Base-by-base conservation (phyloP, 495 filamentous ascomycete genomes). In the Staphylotrichum longicolle region DNA sequence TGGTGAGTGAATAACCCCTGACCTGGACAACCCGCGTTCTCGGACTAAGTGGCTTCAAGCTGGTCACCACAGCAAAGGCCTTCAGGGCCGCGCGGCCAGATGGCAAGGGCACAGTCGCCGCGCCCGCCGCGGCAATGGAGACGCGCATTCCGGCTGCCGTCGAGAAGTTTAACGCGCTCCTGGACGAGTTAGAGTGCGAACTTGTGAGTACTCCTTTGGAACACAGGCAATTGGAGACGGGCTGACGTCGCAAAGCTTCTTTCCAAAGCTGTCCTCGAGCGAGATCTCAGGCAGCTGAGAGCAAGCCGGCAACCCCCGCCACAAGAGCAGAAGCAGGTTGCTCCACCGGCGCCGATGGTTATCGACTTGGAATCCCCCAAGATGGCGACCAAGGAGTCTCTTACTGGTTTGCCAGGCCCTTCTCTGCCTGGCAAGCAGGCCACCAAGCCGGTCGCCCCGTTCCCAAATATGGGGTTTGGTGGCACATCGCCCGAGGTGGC, bases 151-250 rank as follows among this genome's bases (percentile, higher is more conserved):
- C 73, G 7, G 68, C 69, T 7, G 70, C 73, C 7, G 67, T 76
- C 32, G 69, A 75, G 46, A 64, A 68, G 46, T 85, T 83, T 61
- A 80, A 83, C 45, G 66, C 65, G 49, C 75, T 76, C 15, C 62
- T 83, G n/a, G 79, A 83, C 57, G 78, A 83, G 4, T 41, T 85
- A 3, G 81, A 83, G 60, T 62, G 45, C 35, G 81, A 83, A 40
- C 79, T 85, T 54, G 82, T 85, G 71, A 65, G 79, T 65, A 20
- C 32, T 46, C 20, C n/a, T 27, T 9, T 45, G 20, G 11, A 34
- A 7, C 30, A 48, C 9, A 12, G 44, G 15, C 4, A 9, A 10
- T 33, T 35, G 7, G 4, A 15, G 30, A 30, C 7, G 32, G 3
- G 32, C 68, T 76, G 33, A 77, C 57, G 15, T n/a, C 32, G 6